These are phyloP conservation scores for Calophaca sinica DNA, from an alignment of 306 rosid genomes.

Conservation along the genomic window DNA sequence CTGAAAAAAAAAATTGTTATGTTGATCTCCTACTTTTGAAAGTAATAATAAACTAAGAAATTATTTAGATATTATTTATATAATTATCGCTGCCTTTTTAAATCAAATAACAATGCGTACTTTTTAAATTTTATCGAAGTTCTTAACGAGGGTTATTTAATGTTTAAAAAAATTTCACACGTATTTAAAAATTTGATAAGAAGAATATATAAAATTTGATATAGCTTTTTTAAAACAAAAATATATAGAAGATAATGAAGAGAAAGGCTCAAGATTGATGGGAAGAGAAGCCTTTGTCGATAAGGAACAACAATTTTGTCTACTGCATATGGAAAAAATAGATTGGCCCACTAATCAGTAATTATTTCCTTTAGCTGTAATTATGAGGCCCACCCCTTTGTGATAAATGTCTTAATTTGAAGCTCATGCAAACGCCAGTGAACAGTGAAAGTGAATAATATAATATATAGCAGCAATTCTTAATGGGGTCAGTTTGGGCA, in stretches of 20 bases:
- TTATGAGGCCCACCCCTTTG: slow-evolving; percentile 54
- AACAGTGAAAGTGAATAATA: not conserved
- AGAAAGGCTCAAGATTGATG: slow-evolving; percentile 38
- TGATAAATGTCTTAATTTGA: slow-evolving; percentile 28
- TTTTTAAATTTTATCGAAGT: no score
- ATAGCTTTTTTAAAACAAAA: not conserved
- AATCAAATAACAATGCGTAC: not conserved
- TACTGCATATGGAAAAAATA: slow-evolving; percentile 21
- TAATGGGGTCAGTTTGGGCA: slow-evolving; percentile 24
- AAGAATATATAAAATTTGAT: not conserved
- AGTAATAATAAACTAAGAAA: slow-evolving; percentile 23
- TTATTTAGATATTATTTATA: not conserved
- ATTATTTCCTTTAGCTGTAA: slow-evolving; percentile 47
- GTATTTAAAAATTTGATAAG: not conserved
- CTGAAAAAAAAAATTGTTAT: not conserved
- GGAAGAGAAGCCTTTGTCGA: slow-evolving; percentile 68
- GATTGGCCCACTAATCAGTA: slow-evolving; percentile 43
- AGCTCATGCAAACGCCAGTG: slow-evolving; percentile 25
- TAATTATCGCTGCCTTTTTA: not conserved
- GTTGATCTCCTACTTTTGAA: slow-evolving; percentile 35
- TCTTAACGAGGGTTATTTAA: no score
- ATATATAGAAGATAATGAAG: slow-evolving; percentile 10
- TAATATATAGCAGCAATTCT: not conserved
- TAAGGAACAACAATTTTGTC: slow-evolving; percentile 70
- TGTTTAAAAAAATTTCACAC: no score